Base-by-base conservation (phyloP, 2,329 filamentous ascomycete species). In the Penicillium sp. region DNA sequence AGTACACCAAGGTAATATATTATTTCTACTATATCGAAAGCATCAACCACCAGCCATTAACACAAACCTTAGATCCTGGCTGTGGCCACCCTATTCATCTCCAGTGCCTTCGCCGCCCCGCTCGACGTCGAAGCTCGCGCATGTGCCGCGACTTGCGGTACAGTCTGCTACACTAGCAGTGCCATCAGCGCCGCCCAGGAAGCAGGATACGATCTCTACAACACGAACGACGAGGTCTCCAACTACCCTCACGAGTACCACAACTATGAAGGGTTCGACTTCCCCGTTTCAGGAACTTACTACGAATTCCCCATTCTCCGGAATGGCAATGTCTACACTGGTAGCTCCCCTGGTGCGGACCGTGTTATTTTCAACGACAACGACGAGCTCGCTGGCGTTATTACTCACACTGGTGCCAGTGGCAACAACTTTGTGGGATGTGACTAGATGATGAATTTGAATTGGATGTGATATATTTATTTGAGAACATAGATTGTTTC, bases 341-440 rank as follows among this genome's bases (percentile, higher is more conserved):
- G 86, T 47, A 84, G 85, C 25, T 82, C 81, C 1, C 87, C 87
- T 1, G 87, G 87, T 38, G 75, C 87, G 19, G 87, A 90, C 69
- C 84, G 87, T 49, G 84, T 89, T 52, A 73, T 88, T 33, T 85
- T 90, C 75, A 87, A 84, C 68, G 77, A 68, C 0, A 59, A 73
- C 16, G 82, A 86, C 64, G 58, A 80, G 56, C 79, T 83, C 44
- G 87, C 85, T 15, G 87, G 86, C 38, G 76, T 82, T 29, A 88
- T 90, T 60, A 90, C 88, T 0, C 88, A 90, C 68, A 88, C 85
- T 23, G 87, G 87, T 29, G 87, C 87, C 19, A 84, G 80, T 50
- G 85, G 85, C 8, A 86, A 89, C 70, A 78, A 82, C 73, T 90
- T 90, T 73, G 85, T 90, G 55, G 81, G 78, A n/a, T 90, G 87